A percentile compares a stretch with the other conserved stretches of the same genome.
phyloP scores from a whole-genome alignment of 1,139 yeast species.

The Candida neerlandica region DNA sequence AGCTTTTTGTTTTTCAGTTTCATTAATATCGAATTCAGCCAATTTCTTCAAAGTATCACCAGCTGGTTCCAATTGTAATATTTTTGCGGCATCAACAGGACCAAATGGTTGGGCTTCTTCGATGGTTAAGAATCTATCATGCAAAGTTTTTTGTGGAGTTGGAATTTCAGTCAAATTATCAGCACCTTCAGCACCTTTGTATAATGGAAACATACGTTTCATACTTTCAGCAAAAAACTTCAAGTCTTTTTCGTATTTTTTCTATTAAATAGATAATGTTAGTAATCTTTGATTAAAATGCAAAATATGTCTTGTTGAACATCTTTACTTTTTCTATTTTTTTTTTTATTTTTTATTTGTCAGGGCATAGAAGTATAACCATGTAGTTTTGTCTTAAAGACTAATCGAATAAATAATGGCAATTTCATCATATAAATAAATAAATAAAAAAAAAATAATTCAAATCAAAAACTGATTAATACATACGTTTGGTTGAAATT shows the following conservation, averaged over 20 bases:
- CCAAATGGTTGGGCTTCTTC: constrained; percentile 98
- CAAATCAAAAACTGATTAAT: constrained; percentile 10
- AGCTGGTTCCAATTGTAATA: constrained; percentile 84
- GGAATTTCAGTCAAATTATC: constrained; percentile 94
- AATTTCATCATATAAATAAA: constrained; percentile 25
- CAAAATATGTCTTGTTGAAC: background rate
- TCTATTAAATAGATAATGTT: constrained; percentile 26
- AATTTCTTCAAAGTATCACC: constrained; percentile 69
- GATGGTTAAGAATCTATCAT: constrained; percentile 82
- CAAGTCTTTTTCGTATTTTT: constrained; percentile 53
- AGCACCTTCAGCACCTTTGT: constrained; percentile 45
- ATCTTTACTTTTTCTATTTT: background rate
- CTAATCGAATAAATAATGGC: constrained; percentile 56
- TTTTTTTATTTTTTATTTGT: background rate
- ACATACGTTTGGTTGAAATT: constrained; percentile 66
- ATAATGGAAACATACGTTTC: constrained; percentile 83
- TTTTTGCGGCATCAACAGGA: constrained; percentile 91
- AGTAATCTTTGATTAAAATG: constrained; percentile 8
- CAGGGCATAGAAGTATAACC: constrained; percentile 49
- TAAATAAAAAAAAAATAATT: background rate
- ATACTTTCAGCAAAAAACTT: constrained; percentile 58
- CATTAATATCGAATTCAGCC: constrained; percentile 54
- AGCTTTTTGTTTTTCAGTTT: constrained; percentile 22
- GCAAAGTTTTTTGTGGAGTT: constrained; percentile 79
- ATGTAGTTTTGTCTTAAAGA: constrained; percentile 68